Evolutionary conservation across 176 grass and related monocot genomes (phyloP).

Genomic region (Raddia guianensis): DNA sequence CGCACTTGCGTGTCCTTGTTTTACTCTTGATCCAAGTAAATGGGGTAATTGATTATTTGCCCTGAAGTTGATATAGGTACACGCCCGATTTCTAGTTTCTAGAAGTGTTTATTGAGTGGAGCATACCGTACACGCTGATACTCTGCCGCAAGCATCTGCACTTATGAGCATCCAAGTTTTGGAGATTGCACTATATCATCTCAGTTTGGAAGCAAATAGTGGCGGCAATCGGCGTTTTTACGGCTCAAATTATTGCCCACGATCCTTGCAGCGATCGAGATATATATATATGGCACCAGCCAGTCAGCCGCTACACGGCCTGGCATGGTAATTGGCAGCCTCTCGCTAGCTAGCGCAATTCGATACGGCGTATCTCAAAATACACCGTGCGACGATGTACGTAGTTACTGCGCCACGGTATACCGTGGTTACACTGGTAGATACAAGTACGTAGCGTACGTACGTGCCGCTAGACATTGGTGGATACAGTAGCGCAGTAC

Average conservation of each 20-base stretch:
- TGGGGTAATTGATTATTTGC: too few relatives aligned
- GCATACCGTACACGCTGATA: background rate
- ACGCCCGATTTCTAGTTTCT: background rate
- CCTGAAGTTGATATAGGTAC: background rate
- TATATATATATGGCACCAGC: too few relatives aligned
- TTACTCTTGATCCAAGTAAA: background rate
- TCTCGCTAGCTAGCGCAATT: background rate
- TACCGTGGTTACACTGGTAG: background rate
- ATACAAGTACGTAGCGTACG: background rate
- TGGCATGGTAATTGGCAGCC: background rate
- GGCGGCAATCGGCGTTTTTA: background rate
- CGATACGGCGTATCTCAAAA: background rate
- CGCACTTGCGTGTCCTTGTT: background rate
- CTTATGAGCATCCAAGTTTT: background rate
- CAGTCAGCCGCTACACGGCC: too few relatives aligned
- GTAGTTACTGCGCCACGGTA: background rate
- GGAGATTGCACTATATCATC: background rate
- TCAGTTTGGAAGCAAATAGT: constrained; percentile 28
- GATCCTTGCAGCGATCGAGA: background rate
- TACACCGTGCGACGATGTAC: background rate
- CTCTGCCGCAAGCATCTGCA: background rate
- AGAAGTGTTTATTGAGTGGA: background rate
- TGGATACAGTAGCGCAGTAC: too few relatives aligned
- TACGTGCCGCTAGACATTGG: too few relatives aligned
- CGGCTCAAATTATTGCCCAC: background rate